Evolutionary conservation across 2,329 filamentous ascomycete genomes (phyloP).

Genomic region (Cadophora gregata): DNA sequence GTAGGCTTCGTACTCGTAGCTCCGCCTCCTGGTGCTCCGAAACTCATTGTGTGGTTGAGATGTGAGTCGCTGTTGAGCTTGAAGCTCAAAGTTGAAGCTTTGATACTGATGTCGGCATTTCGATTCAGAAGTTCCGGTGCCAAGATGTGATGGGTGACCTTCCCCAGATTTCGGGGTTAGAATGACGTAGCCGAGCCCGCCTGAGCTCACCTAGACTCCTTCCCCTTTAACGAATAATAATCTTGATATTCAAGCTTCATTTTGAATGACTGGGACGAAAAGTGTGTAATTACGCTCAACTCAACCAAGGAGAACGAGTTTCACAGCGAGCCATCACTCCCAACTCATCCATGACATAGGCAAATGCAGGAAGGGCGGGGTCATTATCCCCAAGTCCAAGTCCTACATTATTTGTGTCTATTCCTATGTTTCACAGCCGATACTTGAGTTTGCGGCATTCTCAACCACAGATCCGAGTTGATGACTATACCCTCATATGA

Average conservation of each 20-base stretch:
- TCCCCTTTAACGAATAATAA: no score
- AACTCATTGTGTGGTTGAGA: constrained; percentile 55
- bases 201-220: not conserved
- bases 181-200: not conserved
- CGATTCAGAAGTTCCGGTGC: not conserved
- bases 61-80: not conserved
- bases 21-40: constrained; percentile 73
- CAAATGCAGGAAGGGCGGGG: not conserved
- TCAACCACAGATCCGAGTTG: not conserved
- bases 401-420: not conserved
- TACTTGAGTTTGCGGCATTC: not conserved
- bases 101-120: constrained; percentile 2
- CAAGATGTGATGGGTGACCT: not conserved
- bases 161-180: not conserved
- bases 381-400: no score
- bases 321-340: not conserved
- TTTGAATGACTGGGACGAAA: no score
- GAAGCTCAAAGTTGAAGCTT: not conserved
- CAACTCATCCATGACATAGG: not conserved
- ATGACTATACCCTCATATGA: not conserved
- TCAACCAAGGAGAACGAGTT: not conserved
- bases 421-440: not conserved
- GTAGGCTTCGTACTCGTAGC: constrained; percentile 69
- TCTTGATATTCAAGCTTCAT: no score
- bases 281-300: not conserved